These are phyloP conservation scores for Diplosphaera chodatii DNA, from an alignment of 139 green algal genomes.

Conservation along the genomic window DNA sequence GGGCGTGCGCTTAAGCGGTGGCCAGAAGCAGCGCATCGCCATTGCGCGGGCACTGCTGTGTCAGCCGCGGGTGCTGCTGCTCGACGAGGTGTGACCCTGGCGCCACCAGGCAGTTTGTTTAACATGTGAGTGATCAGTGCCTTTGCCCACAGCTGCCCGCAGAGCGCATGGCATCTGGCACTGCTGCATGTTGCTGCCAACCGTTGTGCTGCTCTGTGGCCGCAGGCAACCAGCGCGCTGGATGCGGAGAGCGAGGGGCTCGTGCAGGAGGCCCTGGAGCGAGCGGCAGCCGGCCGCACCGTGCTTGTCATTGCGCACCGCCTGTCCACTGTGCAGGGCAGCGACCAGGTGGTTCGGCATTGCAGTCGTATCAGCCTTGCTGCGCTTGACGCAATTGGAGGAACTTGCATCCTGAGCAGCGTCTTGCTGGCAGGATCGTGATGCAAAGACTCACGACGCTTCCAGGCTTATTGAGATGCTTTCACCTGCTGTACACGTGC, in stretches of 20 bases:
- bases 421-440: too few relatives aligned
- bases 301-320: conserved; percentile 89
- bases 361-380: not conserved
- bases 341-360: not conserved
- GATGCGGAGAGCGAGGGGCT: conserved; percentile 58
- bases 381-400: not conserved
- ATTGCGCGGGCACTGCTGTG: conserved; percentile 53
- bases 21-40: conserved; percentile 32
- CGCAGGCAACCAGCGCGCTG: conserved; percentile 42
- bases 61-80: conserved; percentile 51
- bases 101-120: too few relatives aligned
- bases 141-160: too few relatives aligned
- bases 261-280: conserved; percentile 88
- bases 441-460: too few relatives aligned
- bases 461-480: not conserved
- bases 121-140: too few relatives aligned
- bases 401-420: too few relatives aligned
- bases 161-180: too few relatives aligned
- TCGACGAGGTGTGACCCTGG: conserved; percentile 42
- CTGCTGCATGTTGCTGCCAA: too few relatives aligned
- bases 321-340: conserved; percentile 74
- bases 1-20: conserved; percentile 10
- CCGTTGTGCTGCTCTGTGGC: not conserved
- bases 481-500: too few relatives aligned
- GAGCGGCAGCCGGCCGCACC: conserved; percentile 73